Evolutionary conservation across 768 basidiomycete species (phyloP).

Genomic region (Galerina sulciceps): DNA sequence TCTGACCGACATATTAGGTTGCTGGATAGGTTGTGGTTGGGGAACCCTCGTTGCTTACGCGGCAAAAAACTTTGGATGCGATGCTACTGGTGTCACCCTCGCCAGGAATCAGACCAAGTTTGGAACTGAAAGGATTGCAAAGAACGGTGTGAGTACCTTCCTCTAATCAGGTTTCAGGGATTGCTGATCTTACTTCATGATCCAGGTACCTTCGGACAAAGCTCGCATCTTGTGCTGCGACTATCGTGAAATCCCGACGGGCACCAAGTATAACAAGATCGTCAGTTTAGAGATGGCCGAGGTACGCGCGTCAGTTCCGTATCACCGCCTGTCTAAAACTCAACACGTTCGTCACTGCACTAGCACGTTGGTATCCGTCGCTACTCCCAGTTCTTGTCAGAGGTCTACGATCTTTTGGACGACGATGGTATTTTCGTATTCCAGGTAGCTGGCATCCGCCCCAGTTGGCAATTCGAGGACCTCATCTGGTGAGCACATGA

Average conservation of each 20-base stretch:
- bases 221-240: slow-evolving; percentile 94
- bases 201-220: slow-evolving; percentile 57
- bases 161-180: neutral
- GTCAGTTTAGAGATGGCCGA: slow-evolving; percentile 98
- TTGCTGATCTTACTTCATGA: neutral
- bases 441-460: slow-evolving; percentile 97
- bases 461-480: slow-evolving; percentile 98
- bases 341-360: slow-evolving; percentile 2
- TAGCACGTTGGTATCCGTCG: slow-evolving; percentile 95
- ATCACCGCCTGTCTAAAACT: neutral
- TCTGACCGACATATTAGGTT: slow-evolving; percentile 40
- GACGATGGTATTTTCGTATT: slow-evolving; percentile 94
- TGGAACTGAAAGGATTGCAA: slow-evolving; percentile 83
- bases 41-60: slow-evolving; percentile 94
- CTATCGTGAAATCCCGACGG: slow-evolving; percentile 86
- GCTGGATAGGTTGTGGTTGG: slow-evolving; percentile 94
- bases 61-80: slow-evolving; percentile 96
- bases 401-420: slow-evolving; percentile 91
- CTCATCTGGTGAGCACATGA: slow-evolving; percentile 72
- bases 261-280: slow-evolving; percentile 88
- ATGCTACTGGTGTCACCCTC: slow-evolving; percentile 95
- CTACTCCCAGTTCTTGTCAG: slow-evolving; percentile 85
- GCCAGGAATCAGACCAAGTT: slow-evolving; percentile 91
- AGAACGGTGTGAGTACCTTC: slow-evolving; percentile 63
- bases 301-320: slow-evolving; percentile 40